Base-by-base conservation (phyloP, 2,329 filamentous ascomycete species). In the Colletotrichum cordylinicola region DNA sequence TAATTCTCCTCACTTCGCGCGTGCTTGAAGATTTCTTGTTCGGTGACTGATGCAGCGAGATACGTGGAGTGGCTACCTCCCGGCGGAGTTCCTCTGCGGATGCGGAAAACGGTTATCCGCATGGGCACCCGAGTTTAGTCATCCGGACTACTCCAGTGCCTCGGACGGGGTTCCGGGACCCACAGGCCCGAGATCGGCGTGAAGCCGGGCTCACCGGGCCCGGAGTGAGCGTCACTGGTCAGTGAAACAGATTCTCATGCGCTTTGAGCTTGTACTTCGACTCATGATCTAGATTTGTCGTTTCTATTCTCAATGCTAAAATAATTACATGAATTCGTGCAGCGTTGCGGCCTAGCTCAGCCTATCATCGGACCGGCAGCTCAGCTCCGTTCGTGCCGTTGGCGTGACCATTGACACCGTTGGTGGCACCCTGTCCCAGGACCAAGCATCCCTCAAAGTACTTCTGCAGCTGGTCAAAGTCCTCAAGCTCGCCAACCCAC, bases 401-500 rank as follows among this genome's bases (percentile, higher is more conserved):
- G 1, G 33, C 27, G 9, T 62, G 60, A 8, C 16, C 71, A 39
- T 70, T 72, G 3, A 16, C 10, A 35, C n/a, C 73, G n/a, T 73
- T 75, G 3, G 16, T 8, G 16, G 10, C 56, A 52, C 18, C 27
- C 13, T 52, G 29, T 7, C 29, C 29, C 5, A 75, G 15, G 0
- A 78, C 70, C 6, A 84, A 79, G 18, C 79, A 82, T 2, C 79
- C 79, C 21, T 80, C 79, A 64, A 86, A 85, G 66, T 85, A 86
- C n/a, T 76, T 70, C 73, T 83, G 79, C 39, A 86, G 48, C 4
- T 80, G 79, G 3, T 80, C 81, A 43, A 85, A 83, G 37, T 85
- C 83, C 27, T 86, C 83, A 24, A 88, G 76, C 18, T 84, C 81
- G 2, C 84, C 83, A 2, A 87, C 78, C 79, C 83, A 85, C 2